Evolutionary conservation across 768 basidiomycete species (phyloP).

Genomic region (Tulasnella sp.): DNA sequence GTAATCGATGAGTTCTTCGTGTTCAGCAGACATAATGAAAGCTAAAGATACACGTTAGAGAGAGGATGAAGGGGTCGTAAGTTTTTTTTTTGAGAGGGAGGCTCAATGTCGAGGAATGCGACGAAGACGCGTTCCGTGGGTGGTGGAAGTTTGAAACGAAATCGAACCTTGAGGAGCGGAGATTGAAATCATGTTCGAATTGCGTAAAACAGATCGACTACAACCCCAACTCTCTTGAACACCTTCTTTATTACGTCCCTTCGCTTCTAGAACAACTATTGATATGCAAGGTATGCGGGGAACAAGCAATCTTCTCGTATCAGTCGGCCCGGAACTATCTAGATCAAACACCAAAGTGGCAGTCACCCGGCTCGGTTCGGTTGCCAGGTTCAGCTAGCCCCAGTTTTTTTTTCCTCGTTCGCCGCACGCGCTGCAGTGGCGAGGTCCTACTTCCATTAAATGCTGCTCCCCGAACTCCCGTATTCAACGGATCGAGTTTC

Average conservation of each 20-base stretch:
- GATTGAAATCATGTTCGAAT: background rate
- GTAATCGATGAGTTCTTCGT: constrained; percentile 90
- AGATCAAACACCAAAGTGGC: too few relatives aligned
- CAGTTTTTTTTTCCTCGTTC: too few relatives aligned
- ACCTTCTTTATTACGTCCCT: background rate
- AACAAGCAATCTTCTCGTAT: too few relatives aligned
- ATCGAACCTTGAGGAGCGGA: background rate
- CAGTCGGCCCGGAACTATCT: too few relatives aligned
- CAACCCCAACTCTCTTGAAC: background rate
- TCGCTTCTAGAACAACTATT: too few relatives aligned
- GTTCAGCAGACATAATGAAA: constrained; percentile 40
- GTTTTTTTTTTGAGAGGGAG: background rate
- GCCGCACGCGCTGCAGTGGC: too few relatives aligned
- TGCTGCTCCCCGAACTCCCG: too few relatives aligned
- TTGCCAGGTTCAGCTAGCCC: too few relatives aligned
- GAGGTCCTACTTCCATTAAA: too few relatives aligned
- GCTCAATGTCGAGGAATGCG: background rate
- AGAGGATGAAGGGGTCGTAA: background rate
- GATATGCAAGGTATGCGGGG: too few relatives aligned
- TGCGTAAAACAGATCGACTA: background rate
- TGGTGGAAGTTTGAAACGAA: constrained; percentile 3
- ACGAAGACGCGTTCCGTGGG: background rate
- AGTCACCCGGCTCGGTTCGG: too few relatives aligned
- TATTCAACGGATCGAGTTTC: too few relatives aligned
- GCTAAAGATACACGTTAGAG: background rate